Evolutionary conservation across 108 stramenopile genomes (phyloP), one percentile per base, ranked within the genome.

Genomic region (Hondaea fermentalgiana): DNA sequence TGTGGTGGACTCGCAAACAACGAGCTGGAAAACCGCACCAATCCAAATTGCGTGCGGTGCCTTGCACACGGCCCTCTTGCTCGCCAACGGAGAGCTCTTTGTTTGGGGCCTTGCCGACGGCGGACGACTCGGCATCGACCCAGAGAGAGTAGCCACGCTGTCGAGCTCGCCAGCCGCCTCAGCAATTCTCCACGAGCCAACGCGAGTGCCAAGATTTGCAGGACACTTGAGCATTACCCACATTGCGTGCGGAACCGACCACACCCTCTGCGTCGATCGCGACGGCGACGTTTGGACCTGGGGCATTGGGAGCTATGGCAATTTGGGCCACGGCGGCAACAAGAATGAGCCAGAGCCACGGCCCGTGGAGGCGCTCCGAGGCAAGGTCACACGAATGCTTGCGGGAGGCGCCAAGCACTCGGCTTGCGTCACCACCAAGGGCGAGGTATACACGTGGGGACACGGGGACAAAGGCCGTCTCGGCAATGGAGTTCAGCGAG

Each of bases 291-390:
- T 53, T 6, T 83, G 76, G 76, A 21, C 76, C 51, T 83, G 76
- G 76, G 76, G 76, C 51, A 4, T 83, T 53, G 76, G 76, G 6
- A 83, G 49, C 49, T 83, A 83, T 35, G 76, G 76, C n/a, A 83
- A 53, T 53, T 53, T 83, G 49, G 76, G 76, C 51, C 76, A 83
- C 76, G 76, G 76, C 25, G n/a, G n/a, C 49, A 83, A 83, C 76
- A 47, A 83, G 51, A 53, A 83, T 23, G 76, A 83, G 76, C 3
- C 12, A 12, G 12, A 12, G 3, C 76, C 76, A 6, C 45, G 51
- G 6, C 10, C 28, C 25, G 51, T 83, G 6, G 49, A 83, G 51
- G 51, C 76, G n/a, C 76, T 83, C 16, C 19, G 51, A 8, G 76
- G 76, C 45, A 83, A 83, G 51, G 51, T 12, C n/a, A 53, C 23